Conservation (phyloP, 2,329 filamentous ascomycete species). For the Exophiala sideris region DNA sequence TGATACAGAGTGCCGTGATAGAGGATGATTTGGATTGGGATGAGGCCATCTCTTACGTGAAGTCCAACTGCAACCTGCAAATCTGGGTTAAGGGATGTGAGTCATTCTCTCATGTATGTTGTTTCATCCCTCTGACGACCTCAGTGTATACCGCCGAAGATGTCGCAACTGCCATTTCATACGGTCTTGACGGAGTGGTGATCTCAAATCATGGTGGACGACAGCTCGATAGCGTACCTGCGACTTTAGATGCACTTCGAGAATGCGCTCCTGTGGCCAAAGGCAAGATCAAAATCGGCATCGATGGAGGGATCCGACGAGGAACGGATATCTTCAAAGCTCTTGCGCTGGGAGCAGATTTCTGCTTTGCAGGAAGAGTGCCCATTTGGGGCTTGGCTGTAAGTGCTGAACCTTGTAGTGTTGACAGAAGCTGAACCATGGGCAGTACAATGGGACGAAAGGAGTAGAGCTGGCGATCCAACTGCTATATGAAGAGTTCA, state of each 20-base stretch:
- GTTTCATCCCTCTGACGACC: not conserved
- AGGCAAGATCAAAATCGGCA: conserved; percentile 32
- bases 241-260: conserved; percentile 23
- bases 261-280: conserved; percentile 24
- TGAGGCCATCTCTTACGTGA: conserved; percentile 48
- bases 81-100: conserved; percentile 28
- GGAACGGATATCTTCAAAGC: conserved; percentile 39
- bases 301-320: conserved; percentile 36
- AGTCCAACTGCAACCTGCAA: conserved; percentile 34
- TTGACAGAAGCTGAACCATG: not conserved
- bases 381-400: conserved; percentile 36
- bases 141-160: conserved; percentile 23
- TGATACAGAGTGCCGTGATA: conserved; percentile 8
- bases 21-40: conserved; percentile 49
- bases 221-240: conserved; percentile 25
- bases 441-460: conserved; percentile 12
- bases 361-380: conserved; percentile 34
- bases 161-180: conserved; percentile 22
- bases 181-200: conserved; percentile 23
- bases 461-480: conserved; percentile 13
- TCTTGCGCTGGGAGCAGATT: conserved; percentile 35
- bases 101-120: conserved; percentile 21
- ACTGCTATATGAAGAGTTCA: conserved; percentile 14
- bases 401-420: conserved; percentile 10
- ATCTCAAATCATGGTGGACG: conserved; percentile 27